phyloP scores from a whole-genome alignment of 164 flowering plant genomes.

The Saururus chinensis region DNA sequence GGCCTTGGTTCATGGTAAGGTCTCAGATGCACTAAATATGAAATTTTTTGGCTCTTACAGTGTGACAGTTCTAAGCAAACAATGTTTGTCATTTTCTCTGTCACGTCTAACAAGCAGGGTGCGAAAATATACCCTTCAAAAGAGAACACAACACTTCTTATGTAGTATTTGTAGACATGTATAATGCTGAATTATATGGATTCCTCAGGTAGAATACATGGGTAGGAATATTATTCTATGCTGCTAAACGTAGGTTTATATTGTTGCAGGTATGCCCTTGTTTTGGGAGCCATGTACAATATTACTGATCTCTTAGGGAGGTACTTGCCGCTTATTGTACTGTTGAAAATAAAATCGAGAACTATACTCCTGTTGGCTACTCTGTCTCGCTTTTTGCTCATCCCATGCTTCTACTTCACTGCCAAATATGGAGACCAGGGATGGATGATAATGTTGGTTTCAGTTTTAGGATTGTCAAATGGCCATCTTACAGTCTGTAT shows the following conservation, averaged over 20 bases:
- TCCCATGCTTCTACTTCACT: slow-evolving; percentile 77
- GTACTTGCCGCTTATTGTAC: slow-evolving; percentile 44
- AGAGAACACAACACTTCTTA: too few species aligned
- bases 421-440: slow-evolving; percentile 66
- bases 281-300: slow-evolving; percentile 63
- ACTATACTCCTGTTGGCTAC: slow-evolving; percentile 29
- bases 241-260: neutral
- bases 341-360: slow-evolving; percentile 37
- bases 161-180: too few species aligned
- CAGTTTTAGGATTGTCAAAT: slow-evolving; percentile 46
- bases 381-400: slow-evolving; percentile 43
- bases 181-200: too few species aligned
- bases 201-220: too few species aligned
- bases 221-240: neutral
- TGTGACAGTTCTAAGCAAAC: neutral
- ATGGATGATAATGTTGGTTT: slow-evolving; percentile 50
- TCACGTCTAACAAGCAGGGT: neutral
- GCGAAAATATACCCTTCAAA: too few species aligned
- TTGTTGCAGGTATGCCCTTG: slow-evolving; percentile 57
- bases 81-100: neutral
- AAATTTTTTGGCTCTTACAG: too few species aligned
- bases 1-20: slow-evolving; percentile 61
- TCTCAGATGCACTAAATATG: neutral
- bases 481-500: slow-evolving; percentile 60
- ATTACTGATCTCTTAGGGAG: slow-evolving; percentile 61